Conservation (phyloP, 495 filamentous ascomycete species). For the Podospora pseudopauciseta region DNA sequence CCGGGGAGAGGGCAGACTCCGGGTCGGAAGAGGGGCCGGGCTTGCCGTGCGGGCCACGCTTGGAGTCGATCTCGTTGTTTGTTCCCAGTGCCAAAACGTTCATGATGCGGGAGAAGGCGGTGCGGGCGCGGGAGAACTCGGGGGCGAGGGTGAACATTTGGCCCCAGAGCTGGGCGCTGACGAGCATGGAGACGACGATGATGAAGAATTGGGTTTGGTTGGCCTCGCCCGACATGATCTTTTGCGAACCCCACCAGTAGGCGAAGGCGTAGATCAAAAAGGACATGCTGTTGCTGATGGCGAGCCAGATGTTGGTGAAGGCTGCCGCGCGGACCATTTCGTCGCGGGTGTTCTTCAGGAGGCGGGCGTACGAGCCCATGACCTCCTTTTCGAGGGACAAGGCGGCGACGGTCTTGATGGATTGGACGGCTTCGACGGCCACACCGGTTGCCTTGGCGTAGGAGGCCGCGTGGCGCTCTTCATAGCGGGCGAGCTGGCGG, state of each 20-base stretch:
- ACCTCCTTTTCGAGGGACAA: conserved; percentile 61
- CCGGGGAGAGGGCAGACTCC: conserved; percentile 35
- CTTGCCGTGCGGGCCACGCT: background rate
- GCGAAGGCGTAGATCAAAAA: conserved; percentile 78
- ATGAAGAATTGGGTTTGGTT: conserved; percentile 74
- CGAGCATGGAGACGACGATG: conserved; percentile 56
- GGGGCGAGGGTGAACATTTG: conserved; percentile 34
- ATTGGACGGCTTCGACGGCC: conserved; percentile 78
- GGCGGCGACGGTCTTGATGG: conserved; percentile 85
- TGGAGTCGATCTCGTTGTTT: conserved; percentile 15
- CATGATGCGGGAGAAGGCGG: conserved; percentile 24
- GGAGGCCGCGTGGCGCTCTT: conserved; percentile 62
- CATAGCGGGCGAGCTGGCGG: conserved; percentile 61
- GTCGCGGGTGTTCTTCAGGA: conserved; percentile 16
- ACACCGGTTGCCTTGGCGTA: conserved; percentile 71
- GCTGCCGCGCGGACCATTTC: conserved; percentile 22
- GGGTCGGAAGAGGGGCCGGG: conserved; percentile 13
- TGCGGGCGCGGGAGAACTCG: conserved; percentile 30
- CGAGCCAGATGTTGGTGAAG: conserved; percentile 54
- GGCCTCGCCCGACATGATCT: conserved; percentile 64
- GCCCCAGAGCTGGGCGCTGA: conserved; percentile 33
- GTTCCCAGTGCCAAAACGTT: conserved; percentile 21
- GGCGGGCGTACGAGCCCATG: conserved; percentile 54
- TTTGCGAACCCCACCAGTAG: conserved; percentile 70
- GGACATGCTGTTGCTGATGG: conserved; percentile 67